Percentiles rank a stretch among this genome's conserved stretches.
Conservation (phyloP, 441 rosid species). For the Eutrema salsugineum region DNA sequence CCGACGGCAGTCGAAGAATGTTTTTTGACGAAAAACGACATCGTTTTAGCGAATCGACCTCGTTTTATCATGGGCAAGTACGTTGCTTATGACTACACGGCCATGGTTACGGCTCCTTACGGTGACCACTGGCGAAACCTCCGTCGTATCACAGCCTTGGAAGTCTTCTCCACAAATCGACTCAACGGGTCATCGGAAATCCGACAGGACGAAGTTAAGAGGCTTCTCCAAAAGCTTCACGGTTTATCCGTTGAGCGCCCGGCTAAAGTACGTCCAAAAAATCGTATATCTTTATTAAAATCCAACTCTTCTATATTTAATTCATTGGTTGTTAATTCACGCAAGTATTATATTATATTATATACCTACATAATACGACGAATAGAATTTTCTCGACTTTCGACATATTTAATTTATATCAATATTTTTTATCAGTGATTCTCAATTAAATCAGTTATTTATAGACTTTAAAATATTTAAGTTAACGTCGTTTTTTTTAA, state of each 20-base stretch:
- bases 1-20: conserved; percentile 44
- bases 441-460: neutral
- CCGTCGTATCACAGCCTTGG: conserved; percentile 31
- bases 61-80: conserved; percentile 32
- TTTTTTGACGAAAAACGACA: conserved; percentile 38
- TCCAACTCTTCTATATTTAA: neutral
- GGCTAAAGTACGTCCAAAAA: conserved; percentile 8
- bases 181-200: conserved; percentile 27
- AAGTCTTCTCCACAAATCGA: conserved; percentile 23
- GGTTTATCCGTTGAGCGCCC: conserved; percentile 11
- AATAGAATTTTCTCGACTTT: neutral
- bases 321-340: neutral
- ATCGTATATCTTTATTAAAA: neutral
- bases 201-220: conserved; percentile 30
- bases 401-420: neutral
- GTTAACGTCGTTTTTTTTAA: too few relatives aligned
- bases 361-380: neutral
- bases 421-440: neutral
- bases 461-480: neutral
- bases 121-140: conserved; percentile 35
- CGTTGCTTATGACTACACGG: conserved; percentile 32
- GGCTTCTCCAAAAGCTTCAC: conserved; percentile 25
- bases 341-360: neutral
- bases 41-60: conserved; percentile 48
- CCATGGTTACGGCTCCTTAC: conserved; percentile 26